A percentile compares a stretch with the other conserved stretches of the same genome.
phyloP scores from a whole-genome alignment of 805 yeast species.

The Blastobotrys chiropterorum region DNA sequence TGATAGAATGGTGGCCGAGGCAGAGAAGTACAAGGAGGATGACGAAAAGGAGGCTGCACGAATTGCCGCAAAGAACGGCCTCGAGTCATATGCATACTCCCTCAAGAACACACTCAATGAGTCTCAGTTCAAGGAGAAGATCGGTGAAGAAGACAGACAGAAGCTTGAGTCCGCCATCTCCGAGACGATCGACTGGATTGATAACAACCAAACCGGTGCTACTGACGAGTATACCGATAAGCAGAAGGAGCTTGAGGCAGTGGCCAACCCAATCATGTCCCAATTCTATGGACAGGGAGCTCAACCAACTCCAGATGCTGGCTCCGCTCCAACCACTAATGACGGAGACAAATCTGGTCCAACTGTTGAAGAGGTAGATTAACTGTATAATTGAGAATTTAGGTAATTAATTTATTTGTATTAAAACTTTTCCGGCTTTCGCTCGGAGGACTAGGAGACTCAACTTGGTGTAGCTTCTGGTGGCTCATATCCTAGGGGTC shows the following conservation, averaged over 20 bases:
- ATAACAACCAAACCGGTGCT: slow-evolving; percentile 85
- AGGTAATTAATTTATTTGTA: too few relatives aligned
- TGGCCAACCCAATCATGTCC: slow-evolving; percentile 95
- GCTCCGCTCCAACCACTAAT: slow-evolving; percentile 42
- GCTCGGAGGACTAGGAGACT: too few relatives aligned
- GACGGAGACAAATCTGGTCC: slow-evolving; percentile 37
- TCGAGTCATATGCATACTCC: slow-evolving; percentile 92
- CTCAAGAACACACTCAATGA: slow-evolving; percentile 77
- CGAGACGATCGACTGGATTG: slow-evolving; percentile 87
- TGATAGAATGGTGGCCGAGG: slow-evolving; percentile 96
- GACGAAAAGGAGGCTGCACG: slow-evolving; percentile 93
- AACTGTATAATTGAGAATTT: slow-evolving; percentile 6
- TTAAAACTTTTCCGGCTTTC: too few relatives aligned
- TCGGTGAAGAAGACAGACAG: slow-evolving; percentile 58
- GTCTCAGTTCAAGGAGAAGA: slow-evolving; percentile 73
- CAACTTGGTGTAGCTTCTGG: too few relatives aligned
- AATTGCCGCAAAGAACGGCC: slow-evolving; percentile 88
- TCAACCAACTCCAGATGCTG: slow-evolving; percentile 65
- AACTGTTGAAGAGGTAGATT: slow-evolving; percentile 45
- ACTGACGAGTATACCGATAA: slow-evolving; percentile 86
- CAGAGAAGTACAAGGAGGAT: slow-evolving; percentile 95
- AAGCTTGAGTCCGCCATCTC: slow-evolving; percentile 72
- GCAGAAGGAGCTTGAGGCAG: slow-evolving; percentile 92
- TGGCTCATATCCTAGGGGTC: too few relatives aligned
- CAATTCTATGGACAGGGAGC: slow-evolving; percentile 80